Evolutionary conservation across 495 filamentous ascomycete species (phyloP).

Genomic region (Jackrogersella minutella): DNA sequence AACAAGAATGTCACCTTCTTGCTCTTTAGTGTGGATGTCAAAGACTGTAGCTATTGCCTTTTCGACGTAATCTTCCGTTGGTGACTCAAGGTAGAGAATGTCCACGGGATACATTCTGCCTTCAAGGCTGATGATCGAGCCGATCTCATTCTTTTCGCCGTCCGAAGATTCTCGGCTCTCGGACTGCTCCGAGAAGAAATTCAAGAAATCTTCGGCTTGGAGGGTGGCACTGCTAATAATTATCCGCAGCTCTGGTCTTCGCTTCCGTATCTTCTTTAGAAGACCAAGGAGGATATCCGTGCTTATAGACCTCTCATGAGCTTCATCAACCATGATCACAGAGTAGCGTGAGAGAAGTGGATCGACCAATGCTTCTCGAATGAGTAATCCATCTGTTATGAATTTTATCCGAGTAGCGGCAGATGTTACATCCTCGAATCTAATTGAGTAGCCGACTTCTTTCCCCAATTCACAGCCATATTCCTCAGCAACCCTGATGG

Average conservation of each 20-base stretch:
- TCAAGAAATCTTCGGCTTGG: slow-evolving; percentile 87
- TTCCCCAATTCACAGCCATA: slow-evolving; percentile 90
- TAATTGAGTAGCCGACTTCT: slow-evolving; percentile 95
- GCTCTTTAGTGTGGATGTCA: slow-evolving; percentile 89
- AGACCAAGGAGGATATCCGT: slow-evolving; percentile 92
- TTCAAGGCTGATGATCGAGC: slow-evolving; percentile 86
- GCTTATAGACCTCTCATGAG: slow-evolving; percentile 94
- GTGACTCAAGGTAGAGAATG: slow-evolving; percentile 80
- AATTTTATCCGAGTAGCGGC: slow-evolving; percentile 91
- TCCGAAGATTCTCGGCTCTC: slow-evolving; percentile 55
- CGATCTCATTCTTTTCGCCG: slow-evolving; percentile 54
- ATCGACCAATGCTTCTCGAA: slow-evolving; percentile 93
- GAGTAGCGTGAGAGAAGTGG: slow-evolving; percentile 92
- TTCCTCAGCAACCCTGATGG: slow-evolving; percentile 90
- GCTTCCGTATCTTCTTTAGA: slow-evolving; percentile 91
- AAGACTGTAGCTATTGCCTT: slow-evolving; percentile 87
- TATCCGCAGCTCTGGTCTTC: slow-evolving; percentile 82
- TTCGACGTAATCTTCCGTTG: slow-evolving; percentile 89
- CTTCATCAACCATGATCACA: slow-evolving; percentile 98
- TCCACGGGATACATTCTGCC: slow-evolving; percentile 94
- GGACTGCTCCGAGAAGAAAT: slow-evolving; percentile 72
- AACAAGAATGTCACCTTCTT: slow-evolving; percentile 88
- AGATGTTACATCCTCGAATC: slow-evolving; percentile 96
- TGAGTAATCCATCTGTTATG: slow-evolving; percentile 91
- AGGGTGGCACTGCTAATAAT: slow-evolving; percentile 94